phyloP scores from a whole-genome alignment of 2,329 filamentous ascomycete genomes.

The Myotisia sp. region DNA sequence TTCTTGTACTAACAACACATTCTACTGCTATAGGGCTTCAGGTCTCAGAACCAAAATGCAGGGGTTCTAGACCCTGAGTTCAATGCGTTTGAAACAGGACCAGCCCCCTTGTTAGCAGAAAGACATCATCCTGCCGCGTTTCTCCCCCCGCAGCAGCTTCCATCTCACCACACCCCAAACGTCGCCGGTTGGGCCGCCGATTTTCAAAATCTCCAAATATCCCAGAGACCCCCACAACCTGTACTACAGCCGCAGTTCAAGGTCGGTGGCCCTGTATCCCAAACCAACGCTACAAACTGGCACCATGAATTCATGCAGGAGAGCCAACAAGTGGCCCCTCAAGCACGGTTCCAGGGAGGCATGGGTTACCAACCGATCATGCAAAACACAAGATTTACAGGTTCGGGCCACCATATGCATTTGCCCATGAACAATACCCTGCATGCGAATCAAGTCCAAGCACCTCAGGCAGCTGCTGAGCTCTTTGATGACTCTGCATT shows the following conservation, averaged over 20 bases:
- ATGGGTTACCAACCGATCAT: conserved; percentile 6
- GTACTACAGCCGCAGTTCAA: conserved; percentile 37
- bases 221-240: conserved; percentile 26
- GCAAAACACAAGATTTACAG: conserved; percentile 1
- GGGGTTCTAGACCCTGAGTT: conserved; percentile 52
- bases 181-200: conserved; percentile 31
- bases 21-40: conserved; percentile 40
- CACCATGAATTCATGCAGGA: conserved; percentile 46
- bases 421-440: not conserved
- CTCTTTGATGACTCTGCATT: conserved; percentile 33
- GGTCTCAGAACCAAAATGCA: conserved; percentile 42
- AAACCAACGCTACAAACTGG: conserved; percentile 34
- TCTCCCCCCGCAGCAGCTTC: conserved; percentile 17
- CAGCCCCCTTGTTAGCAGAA: conserved; percentile 22
- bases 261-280: conserved; percentile 23
- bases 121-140: conserved; percentile 25
- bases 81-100: conserved; percentile 47
- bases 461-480: conserved; percentile 18
- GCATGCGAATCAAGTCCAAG: not conserved
- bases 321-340: conserved; percentile 16
- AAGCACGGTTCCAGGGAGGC: conserved; percentile 4
- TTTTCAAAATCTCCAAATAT: conserved; percentile 33
- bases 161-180: conserved; percentile 16
- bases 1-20: not conserved
- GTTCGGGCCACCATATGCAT: not conserved